Evolutionary conservation across 2,329 filamentous ascomycete species (phyloP), one percentile per base, ranked within the genome.

Genomic region (Cercospora beticola): DNA sequence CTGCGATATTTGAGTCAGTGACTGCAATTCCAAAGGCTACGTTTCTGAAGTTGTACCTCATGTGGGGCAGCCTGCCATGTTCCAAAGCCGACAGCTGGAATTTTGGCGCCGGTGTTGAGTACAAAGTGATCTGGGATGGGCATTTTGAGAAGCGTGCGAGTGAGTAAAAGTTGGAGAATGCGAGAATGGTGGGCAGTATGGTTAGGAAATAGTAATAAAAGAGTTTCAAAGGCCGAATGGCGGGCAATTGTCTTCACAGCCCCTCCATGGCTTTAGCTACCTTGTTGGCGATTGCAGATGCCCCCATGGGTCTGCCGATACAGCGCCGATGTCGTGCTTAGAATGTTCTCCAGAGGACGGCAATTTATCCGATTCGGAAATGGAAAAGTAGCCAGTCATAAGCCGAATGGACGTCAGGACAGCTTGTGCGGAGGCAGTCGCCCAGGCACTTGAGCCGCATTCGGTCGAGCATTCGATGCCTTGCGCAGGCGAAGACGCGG

Each of bases 31-130:
- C 18, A n/a, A 36, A 10, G 14, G 28, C 16, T 14, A 36, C 30
- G 16, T 59, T 36, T 14, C 28, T 10, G 5, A 14, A 12, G 12
- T 16, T 5, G 8, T 21, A 59, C 56, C 69, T 79, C 73, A 60
- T 76, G 70, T 33, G 74, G 78, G 59, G 78, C 75, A 33, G 76
- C 77, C 68, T 78, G 77, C 78, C 78, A 81, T 52, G 79, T 78
- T 6, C 79, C 79, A 66, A 81, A 76, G 28, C 79, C 79, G 6
- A 81, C 74, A n/a, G 74, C 71, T 2, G 80, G 80, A 30, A 82
- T 81, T 64, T 76, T 76, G 36, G 75, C 76, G 52, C 80, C 80
- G 18, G 79, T 81, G 72, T 81, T 81, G 68, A 82, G 76, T 62
- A 58, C 66, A 57, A 72, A 72, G 59, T 74, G 76, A 66, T 76